Conservation (phyloP, 2,329 filamentous ascomycete species). For the Byssothecium circinans region DNA sequence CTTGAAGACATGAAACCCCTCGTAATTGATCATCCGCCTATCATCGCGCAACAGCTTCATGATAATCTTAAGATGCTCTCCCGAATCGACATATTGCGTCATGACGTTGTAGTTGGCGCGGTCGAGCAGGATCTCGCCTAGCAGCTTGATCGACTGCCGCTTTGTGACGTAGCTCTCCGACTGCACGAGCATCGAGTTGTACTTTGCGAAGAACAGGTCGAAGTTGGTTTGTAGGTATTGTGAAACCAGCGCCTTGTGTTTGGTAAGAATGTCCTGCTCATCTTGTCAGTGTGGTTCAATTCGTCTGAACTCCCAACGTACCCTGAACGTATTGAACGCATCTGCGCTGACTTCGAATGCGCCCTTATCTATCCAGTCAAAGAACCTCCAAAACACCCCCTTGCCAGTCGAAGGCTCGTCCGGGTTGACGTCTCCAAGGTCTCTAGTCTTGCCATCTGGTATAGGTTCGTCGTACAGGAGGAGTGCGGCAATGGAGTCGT, state of each 20-base stretch:
- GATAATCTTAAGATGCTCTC: slow-evolving; percentile 94
- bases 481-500: slow-evolving; percentile 85
- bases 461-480: slow-evolving; percentile 89
- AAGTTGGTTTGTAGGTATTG: slow-evolving; percentile 89
- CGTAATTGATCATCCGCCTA: slow-evolving; percentile 98
- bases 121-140: slow-evolving; percentile 92
- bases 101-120: slow-evolving; percentile 97
- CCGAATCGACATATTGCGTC: slow-evolving; percentile 93
- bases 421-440: slow-evolving; percentile 75
- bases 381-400: slow-evolving; percentile 95
- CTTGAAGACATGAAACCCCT: slow-evolving; percentile 99
- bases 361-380: slow-evolving; percentile 94
- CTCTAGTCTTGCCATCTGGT: slow-evolving; percentile 71
- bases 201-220: slow-evolving; percentile 86
- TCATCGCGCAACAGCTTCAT: slow-evolving; percentile 97
- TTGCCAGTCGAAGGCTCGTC: slow-evolving; percentile 74
- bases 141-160: slow-evolving; percentile 93
- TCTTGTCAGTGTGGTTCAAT: neutral
- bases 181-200: slow-evolving; percentile 84
- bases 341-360: slow-evolving; percentile 97
- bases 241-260: slow-evolving; percentile 88
- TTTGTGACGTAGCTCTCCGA: slow-evolving; percentile 98
- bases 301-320: slow-evolving; percentile 46
- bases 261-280: slow-evolving; percentile 81
- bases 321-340: slow-evolving; percentile 95